Evolutionary conservation across 1,284 basidiomycete species (phyloP).

Genomic region (Fomitopsis palustris): DNA sequence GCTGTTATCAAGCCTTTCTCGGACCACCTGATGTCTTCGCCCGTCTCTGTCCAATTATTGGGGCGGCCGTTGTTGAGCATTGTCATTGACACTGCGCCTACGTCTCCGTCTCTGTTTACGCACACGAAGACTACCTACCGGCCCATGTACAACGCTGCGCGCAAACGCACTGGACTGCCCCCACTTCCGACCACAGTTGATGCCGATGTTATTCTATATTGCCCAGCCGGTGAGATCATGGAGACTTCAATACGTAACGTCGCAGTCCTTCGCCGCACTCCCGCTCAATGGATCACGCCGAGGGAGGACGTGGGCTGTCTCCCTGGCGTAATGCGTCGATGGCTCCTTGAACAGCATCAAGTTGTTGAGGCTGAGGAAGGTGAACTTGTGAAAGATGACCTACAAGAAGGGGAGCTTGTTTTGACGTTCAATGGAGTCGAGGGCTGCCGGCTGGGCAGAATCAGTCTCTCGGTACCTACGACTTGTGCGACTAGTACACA

Average conservation of each 20-base stretch:
- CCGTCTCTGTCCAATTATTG: not conserved
- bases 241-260: slow-evolving; percentile 71
- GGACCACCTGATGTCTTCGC: not conserved
- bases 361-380: slow-evolving; percentile 43
- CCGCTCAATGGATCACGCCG: slow-evolving; percentile 62
- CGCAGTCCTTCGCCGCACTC: slow-evolving; percentile 43
- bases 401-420: slow-evolving; percentile 58
- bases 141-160: slow-evolving; percentile 55
- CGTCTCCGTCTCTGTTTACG: slow-evolving; percentile 53
- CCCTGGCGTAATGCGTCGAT: slow-evolving; percentile 62
- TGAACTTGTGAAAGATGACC: slow-evolving; percentile 37
- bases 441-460: slow-evolving; percentile 53
- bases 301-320: slow-evolving; percentile 56
- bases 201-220: slow-evolving; percentile 64
- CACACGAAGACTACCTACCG: slow-evolving; percentile 68
- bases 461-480: slow-evolving; percentile 5
- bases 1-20: not conserved
- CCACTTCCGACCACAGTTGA: slow-evolving; percentile 23
- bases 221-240: slow-evolving; percentile 43
- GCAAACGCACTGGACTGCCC: slow-evolving; percentile 47
- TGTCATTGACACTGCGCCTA: slow-evolving; percentile 51
- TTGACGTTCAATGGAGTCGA: slow-evolving; percentile 69
- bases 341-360: slow-evolving; percentile 56
- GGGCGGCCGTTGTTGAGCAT: slow-evolving; percentile 30
- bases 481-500: not conserved